Base-by-base conservation (phyloP, 768 basidiomycete genomes). In the Lactifluus piperatus region DNA sequence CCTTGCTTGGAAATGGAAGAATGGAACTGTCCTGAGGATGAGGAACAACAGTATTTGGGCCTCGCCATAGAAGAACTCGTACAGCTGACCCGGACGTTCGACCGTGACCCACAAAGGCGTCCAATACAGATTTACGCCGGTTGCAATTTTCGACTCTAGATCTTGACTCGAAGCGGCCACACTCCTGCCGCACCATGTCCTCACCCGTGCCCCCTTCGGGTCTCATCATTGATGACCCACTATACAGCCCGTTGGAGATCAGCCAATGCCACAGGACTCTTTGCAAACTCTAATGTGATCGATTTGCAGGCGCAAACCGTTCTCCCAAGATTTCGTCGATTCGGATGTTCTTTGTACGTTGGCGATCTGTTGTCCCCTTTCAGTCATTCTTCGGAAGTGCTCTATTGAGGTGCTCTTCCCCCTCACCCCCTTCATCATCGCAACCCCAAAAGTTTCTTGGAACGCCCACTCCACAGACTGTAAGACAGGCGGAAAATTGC, bases 301-400 rank as follows among this genome's bases (percentile, higher is more conserved):
- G 80, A 82, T 68, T 68, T 81, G 36, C 67, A 77, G 32, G 67
- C 71, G 24, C 63, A 74, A 64, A 81, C 79, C 3, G 70, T 85
- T 3, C 69, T 83, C 4, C 82, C 83, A 11, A 82, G 83, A 0
- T 78, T 82, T 54, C 22, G 79, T 82, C 14, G 81, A 83, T 60
- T 70, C 72, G 0, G 81, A 83, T 65, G 82, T 83, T 27, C 82
- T 81, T 64, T 66, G 81, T 80, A 63, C 67, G 78, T 24, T 44
- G 37, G 51, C 18, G 45, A 41, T 58, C 20, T 41, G 37, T 62
- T 46, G 24, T 27, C 24, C 41, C 49, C 37, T 32, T 51, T 52
- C 26, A 49, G 26, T 22, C 22, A 34, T 48, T 27, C 49, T 16
- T 39, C 43, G 24, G 45, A 41, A 16, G 20, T 13, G n/a, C 13